Evolutionary conservation across 306 rosid species (phyloP), one percentile per base, ranked within the genome.

Genomic region (Lathyrus tuberosus): DNA sequence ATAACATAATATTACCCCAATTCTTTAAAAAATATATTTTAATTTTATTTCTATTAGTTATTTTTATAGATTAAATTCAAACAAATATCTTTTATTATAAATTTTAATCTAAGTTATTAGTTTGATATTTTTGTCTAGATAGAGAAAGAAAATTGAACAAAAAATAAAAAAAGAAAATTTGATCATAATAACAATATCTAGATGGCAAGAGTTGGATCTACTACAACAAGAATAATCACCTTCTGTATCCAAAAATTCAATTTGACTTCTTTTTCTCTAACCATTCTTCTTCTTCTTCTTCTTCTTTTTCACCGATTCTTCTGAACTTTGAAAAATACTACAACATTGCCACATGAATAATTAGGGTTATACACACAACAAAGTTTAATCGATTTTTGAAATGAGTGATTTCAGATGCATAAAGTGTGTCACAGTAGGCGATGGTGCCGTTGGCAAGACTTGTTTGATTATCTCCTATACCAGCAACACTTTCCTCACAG

Each of bases 391-490:
- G 13, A 58, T 72, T 47, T 3, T 15, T 15, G 49, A 18, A 66
- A 90, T 93, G 98, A 93, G 98, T 76, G 98, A 86, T 17, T 90
- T 96, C 3, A 90, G 91, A 88, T 93, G 88, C 77, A 90, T 93
- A 8, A 93, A 93, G 88, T 93, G 98, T 47, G 98, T 93, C 48
- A 93, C 98, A 0, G 98, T 93, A 0, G 98, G 98, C 37, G 98
- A 93, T 42, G 96, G 98, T 35, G 98, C 98, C 2, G 96, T 93
- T 31, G 98, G 98, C 76, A 90, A 93, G 79, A 93, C 98, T 72
- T 93, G 98, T 82, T 88, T 93, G 98, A 96, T 90, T 65, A 93
- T 93, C 78, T 93, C 98, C 62, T 89, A 92, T 78, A 92, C 98
- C 78, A 93, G 96, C 89, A 93, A 90, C 83, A 93, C 98, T 79